A percentile compares a stretch with the other conserved stretches of the same genome.
Evolutionary conservation across 257 asterid genomes (phyloP).

Genomic region (Nicotiana sylvestris): DNA sequence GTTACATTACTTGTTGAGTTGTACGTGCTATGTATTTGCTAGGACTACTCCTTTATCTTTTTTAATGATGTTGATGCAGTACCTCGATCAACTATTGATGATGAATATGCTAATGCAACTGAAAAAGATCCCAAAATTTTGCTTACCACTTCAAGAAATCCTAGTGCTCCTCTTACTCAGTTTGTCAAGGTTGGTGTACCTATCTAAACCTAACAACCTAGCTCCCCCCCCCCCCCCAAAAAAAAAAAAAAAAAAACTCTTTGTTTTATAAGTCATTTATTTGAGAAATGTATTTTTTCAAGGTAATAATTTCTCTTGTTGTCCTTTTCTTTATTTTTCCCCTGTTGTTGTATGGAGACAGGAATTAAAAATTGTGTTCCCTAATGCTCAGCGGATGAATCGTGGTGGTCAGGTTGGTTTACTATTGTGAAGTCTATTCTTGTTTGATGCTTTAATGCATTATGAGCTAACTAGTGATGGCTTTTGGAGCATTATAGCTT

Average conservation of each 20-base stretch:
- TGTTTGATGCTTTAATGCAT: background rate
- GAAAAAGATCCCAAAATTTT: constrained; percentile 84
- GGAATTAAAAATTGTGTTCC: constrained; percentile 89
- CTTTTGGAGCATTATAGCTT: background rate
- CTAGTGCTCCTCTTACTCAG: constrained; percentile 94
- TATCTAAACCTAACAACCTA: background rate
- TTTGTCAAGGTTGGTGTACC: constrained; percentile 68
- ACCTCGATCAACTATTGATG: constrained; percentile 83
- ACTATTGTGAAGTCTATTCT: background rate
- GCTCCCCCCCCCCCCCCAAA: too few relatives aligned
- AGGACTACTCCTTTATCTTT: background rate
- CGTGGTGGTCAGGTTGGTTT: constrained; percentile 95
- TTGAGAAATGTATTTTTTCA: background rate
- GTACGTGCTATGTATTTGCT: background rate
- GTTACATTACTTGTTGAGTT: background rate
- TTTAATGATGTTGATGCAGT: constrained; percentile 31
- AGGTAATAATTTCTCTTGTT: background rate
- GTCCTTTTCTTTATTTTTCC: background rate
- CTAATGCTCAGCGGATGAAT: constrained; percentile 84
- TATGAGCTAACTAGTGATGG: background rate
- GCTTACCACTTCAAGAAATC: constrained; percentile 83
- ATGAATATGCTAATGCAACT: constrained; percentile 78
- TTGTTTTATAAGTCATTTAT: background rate
- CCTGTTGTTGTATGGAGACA: constrained; percentile 17
- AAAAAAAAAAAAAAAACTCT: background rate